A percentile compares a stretch with the other conserved stretches of the same genome.
phyloP scores from a whole-genome alignment of 352 stramenopile genomes.

The Pythium utonaiense region DNA sequence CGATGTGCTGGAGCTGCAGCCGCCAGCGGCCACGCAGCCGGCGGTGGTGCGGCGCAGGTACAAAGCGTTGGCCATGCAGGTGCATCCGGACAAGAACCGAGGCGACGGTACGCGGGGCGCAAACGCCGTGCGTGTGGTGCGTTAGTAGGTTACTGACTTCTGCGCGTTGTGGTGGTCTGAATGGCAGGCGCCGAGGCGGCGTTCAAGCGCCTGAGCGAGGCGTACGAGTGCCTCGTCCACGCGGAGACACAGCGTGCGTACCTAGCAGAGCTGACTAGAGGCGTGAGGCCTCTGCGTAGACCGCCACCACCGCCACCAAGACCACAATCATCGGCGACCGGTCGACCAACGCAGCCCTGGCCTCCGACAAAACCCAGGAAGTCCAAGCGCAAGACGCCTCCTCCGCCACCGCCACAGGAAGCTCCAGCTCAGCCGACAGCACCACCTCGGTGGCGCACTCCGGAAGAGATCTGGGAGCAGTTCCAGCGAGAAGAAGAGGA shows the following conservation, averaged over 20 bases:
- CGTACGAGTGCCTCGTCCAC: slow-evolving; percentile 71
- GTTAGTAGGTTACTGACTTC: background rate
- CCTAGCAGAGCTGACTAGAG: slow-evolving; percentile 28
- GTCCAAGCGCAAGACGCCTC: slow-evolving; percentile 15
- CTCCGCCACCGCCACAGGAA: background rate
- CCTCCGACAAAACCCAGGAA: background rate
- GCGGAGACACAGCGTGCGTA: slow-evolving; percentile 50
- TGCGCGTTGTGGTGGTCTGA: background rate
- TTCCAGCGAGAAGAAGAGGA: slow-evolving; percentile 77
- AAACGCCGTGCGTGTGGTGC: too few relatives aligned
- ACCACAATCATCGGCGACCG: slow-evolving; percentile 2
- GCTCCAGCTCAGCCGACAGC: background rate
- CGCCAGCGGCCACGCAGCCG: background rate
- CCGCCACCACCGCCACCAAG: slow-evolving; percentile 1
- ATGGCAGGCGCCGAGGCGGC: slow-evolving; percentile 56
- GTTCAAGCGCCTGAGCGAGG: slow-evolving; percentile 74
- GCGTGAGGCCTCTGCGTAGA: background rate
- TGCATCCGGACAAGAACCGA: slow-evolving; percentile 39
- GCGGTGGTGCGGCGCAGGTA: slow-evolving; percentile 25
- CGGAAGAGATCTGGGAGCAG: slow-evolving; percentile 62
- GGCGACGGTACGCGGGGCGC: slow-evolving; percentile 17
- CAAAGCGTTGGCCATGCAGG: slow-evolving; percentile 27
- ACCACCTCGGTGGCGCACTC: slow-evolving; percentile 33
- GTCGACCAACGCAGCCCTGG: background rate
- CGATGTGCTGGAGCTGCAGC: slow-evolving; percentile 23